Evolutionary conservation across 495 filamentous ascomycete genomes (phyloP), one percentile per base, ranked within the genome.

Genomic region (Cudoniella acicularis): DNA sequence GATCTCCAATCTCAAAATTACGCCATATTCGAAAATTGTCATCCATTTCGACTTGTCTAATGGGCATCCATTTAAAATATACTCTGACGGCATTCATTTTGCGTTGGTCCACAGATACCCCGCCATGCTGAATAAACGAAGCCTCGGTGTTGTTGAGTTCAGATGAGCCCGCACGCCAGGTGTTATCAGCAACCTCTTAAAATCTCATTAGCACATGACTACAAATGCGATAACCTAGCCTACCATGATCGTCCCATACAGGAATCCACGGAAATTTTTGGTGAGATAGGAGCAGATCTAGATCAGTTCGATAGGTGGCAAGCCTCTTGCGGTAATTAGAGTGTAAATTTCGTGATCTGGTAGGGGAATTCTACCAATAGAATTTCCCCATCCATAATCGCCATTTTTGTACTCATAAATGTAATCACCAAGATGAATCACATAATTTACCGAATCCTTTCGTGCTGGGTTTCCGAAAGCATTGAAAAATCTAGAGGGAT

Each of bases 21-120:
- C 86, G 78, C 86, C 86, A 89, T 66, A 89, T 81, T 43, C 86
- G 81, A 20, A 88, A 72, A 57, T 83, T 84, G 69, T 88, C 85
- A 65, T 88, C 85, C 76, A 88, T 84, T 41, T 86, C 83, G 26
- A 85, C 78, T 67, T 84, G 83, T 21, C 83, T 73, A 56, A 79
- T 75, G 8, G 77, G 77, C 77, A 80, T 69, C 85, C 86, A 89
- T 64, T 89, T 86, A 53, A 88, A 89, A 65, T 88, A 88, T 0
- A 86, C 84, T 36, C 86, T 73, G 20, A 88, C 84, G 4, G 84
- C 86, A 57, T 88, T 85, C 77, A 86, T 83, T 69, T 84, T 86
- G 27, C 84, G 76, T 67, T 87, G 83, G 51, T 87, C 83, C 47
- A 87, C 80, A 47, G 77, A 76, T 26, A 87, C 75, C 18, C 82